Evolutionary conservation across 805 yeast genomes (phyloP).

Genomic region (Deakozyma indianensis): DNA sequence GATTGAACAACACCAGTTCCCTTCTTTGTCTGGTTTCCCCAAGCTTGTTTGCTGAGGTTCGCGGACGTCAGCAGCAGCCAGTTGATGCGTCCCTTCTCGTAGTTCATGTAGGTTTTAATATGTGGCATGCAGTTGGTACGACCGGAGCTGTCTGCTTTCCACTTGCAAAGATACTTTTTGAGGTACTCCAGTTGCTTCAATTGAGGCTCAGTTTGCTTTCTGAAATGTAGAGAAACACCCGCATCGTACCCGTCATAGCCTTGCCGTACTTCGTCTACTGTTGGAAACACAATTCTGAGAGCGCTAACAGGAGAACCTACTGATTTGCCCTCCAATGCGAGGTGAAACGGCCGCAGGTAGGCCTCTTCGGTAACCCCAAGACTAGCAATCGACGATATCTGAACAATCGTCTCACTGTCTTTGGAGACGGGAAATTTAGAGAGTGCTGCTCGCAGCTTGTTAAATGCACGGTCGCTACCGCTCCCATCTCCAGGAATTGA

Average conservation of each 20-base stretch:
- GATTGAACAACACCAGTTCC: conserved; percentile 21
- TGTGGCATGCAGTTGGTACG: conserved; percentile 39
- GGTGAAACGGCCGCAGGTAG: conserved; percentile 10
- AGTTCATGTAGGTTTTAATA: conserved; percentile 49
- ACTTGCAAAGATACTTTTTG: conserved; percentile 28
- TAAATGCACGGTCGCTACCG: background rate
- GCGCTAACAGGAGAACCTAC: conserved; percentile 15
- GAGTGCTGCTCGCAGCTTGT: conserved; percentile 6
- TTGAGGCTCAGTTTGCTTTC: conserved; percentile 16
- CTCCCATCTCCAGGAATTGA: conserved; percentile 19
- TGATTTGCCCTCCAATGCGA: conserved; percentile 14
- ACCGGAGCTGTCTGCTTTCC: conserved; percentile 24
- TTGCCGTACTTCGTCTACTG: conserved; percentile 25
- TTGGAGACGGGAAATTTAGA: conserved; percentile 3
- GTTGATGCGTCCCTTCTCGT: conserved; percentile 18
- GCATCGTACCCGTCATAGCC: conserved; percentile 32
- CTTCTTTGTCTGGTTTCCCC: conserved; percentile 40
- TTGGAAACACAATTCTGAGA: conserved; percentile 32
- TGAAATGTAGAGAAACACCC: conserved; percentile 38
- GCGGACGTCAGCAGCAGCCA: conserved; percentile 70
- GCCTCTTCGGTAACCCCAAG: conserved; percentile 11
- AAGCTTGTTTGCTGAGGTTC: conserved; percentile 63
- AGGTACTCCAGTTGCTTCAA: conserved; percentile 29
- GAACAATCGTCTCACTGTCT: conserved; percentile 9
- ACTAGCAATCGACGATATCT: conserved; percentile 17